These are phyloP conservation scores for Verbena officinalis DNA, from an alignment of 257 asterid species.

Conservation along the genomic window DNA sequence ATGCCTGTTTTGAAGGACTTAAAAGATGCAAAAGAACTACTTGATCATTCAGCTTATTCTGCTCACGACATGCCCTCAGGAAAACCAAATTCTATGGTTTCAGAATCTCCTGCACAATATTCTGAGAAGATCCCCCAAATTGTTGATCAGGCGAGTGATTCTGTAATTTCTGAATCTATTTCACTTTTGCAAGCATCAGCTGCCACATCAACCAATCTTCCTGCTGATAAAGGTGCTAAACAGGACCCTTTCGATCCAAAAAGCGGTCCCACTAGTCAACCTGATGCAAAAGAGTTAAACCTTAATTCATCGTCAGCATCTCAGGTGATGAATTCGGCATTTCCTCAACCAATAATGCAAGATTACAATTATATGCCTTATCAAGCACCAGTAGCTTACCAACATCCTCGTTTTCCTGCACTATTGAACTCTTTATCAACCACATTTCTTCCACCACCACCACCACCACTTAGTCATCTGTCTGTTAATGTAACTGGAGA, in stretches of 20 bases:
- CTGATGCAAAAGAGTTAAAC: too few relatives aligned
- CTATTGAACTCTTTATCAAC: conserved; percentile 49
- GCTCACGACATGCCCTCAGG: conserved; percentile 32
- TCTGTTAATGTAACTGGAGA: conserved; percentile 35
- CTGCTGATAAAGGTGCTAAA: conserved; percentile 34
- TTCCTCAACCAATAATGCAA: conserved; percentile 42
- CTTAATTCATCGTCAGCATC: conserved; percentile 43
- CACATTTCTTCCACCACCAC: conserved; percentile 57
- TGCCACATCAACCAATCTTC: conserved; percentile 34
- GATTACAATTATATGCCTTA: conserved; percentile 42
- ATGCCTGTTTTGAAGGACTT: conserved; percentile 39
- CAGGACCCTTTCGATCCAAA: conserved; percentile 23
- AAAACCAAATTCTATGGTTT: conserved; percentile 25
- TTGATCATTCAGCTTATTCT: conserved; percentile 40
- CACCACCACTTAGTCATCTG: conserved; percentile 40
- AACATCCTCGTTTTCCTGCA: conserved; percentile 50
- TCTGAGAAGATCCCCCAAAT: conserved; percentile 39
- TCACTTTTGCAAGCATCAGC: conserved; percentile 34
- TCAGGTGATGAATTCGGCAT: conserved; percentile 40
- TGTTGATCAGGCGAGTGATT: conserved; percentile 44
- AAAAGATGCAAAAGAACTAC: conserved; percentile 30
- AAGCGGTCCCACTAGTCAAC: conserved; percentile 24
- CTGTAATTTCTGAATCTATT: conserved; percentile 38
- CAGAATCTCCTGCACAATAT: conserved; percentile 39
- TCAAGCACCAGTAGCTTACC: conserved; percentile 59